phyloP scores from a whole-genome alignment of 768 basidiomycete species.

The Lyophyllum shimeji region DNA sequence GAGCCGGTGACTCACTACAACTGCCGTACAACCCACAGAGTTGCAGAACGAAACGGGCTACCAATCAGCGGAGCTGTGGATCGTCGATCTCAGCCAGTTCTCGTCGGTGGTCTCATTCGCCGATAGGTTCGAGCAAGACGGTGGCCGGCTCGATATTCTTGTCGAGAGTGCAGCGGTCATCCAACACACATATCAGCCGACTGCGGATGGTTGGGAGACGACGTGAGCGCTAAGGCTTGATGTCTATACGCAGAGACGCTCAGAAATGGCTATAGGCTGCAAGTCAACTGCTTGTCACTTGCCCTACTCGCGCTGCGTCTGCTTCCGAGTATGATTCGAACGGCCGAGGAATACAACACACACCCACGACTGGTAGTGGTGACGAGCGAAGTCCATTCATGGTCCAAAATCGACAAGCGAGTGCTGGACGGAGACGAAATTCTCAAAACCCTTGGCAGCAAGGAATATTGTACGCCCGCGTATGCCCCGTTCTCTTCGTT shows the following conservation, averaged over 20 bases:
- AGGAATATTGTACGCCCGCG: constrained; percentile 23
- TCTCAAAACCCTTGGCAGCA: constrained; percentile 26
- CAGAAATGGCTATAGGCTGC: constrained; percentile 32
- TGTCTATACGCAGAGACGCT: neutral
- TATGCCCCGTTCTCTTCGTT: neutral
- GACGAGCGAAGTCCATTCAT: constrained; percentile 41
- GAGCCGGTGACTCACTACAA: neutral
- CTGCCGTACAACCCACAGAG: constrained; percentile 15
- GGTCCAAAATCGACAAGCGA: constrained; percentile 24
- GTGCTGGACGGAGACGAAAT: constrained; percentile 20
- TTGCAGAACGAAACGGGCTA: constrained; percentile 31
- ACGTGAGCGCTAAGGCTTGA: constrained; percentile 24
- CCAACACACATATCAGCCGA: constrained; percentile 16
- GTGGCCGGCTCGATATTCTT: constrained; percentile 39
- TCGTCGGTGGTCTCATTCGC: constrained; percentile 39
- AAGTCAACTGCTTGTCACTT: constrained; percentile 45
- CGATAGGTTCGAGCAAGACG: constrained; percentile 29
- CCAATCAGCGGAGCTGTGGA: constrained; percentile 34
- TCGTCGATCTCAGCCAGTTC: constrained; percentile 40
- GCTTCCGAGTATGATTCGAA: constrained; percentile 40
- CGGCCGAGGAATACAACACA: constrained; percentile 28
- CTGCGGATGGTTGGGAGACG: constrained; percentile 46
- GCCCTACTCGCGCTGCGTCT: constrained; percentile 40
- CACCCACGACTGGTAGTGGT: constrained; percentile 41
- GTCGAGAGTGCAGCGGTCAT: constrained; percentile 41